These are phyloP conservation scores for Colletotrichum simmondsii DNA, from an alignment of 2,329 filamentous ascomycete species.

Conservation along the genomic window DNA sequence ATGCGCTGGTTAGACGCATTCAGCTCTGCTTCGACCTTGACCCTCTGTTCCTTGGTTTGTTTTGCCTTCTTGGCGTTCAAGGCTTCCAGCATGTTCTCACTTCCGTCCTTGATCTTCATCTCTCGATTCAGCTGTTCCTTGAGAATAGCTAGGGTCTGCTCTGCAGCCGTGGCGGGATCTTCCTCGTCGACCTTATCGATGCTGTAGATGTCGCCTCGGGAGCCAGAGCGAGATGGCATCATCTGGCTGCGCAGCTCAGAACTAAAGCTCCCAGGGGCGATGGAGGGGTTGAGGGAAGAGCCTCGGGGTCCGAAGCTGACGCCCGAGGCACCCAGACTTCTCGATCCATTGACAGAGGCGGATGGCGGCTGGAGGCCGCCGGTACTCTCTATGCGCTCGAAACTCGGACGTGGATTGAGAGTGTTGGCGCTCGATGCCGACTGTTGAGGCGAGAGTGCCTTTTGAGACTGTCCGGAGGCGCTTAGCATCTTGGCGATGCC, in stretches of 20 bases:
- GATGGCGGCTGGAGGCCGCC: conserved; percentile 58
- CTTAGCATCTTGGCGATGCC: conserved; percentile 57
- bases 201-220: conserved; percentile 62
- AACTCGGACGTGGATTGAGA: conserved; percentile 53
- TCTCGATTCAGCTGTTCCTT: conserved; percentile 92
- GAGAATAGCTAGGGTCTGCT: conserved; percentile 79
- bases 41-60: conserved; percentile 87
- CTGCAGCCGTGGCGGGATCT: conserved; percentile 65
- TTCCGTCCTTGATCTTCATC: conserved; percentile 97
- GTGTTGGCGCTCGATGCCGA: conserved; percentile 49
- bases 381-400: conserved; percentile 64
- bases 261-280: conserved; percentile 87
- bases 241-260: conserved; percentile 83
- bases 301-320: conserved; percentile 75
- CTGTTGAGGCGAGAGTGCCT: conserved; percentile 55
- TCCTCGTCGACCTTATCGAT: conserved; percentile 73
- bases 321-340: conserved; percentile 62
- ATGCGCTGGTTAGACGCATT: conserved; percentile 85
- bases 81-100: conserved; percentile 97
- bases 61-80: conserved; percentile 95
- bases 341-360: conserved; percentile 39
- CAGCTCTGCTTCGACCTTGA: conserved; percentile 86
- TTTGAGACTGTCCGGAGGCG: conserved; percentile 65
- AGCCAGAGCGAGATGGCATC: conserved; percentile 72
- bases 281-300: conserved; percentile 76